phyloP scores from a whole-genome alignment of 1,284 basidiomycete species.

The Spongispora temasekensis region DNA sequence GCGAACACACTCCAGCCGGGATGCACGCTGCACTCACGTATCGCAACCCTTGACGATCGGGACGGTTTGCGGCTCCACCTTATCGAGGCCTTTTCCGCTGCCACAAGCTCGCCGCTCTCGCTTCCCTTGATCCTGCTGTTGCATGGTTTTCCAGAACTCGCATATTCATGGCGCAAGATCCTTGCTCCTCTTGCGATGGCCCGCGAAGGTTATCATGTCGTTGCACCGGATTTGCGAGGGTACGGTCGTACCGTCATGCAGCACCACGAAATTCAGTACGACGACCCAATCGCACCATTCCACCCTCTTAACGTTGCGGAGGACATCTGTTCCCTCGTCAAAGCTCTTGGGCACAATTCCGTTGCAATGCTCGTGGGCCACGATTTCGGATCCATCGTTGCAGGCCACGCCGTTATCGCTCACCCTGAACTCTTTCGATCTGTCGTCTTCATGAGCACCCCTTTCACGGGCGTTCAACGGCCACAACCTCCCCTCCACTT shows the following conservation, averaged over 20 bases:
- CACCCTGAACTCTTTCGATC: slow-evolving; percentile 57
- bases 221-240: slow-evolving; percentile 55
- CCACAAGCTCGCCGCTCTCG: slow-evolving; percentile 23
- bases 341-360: slow-evolving; percentile 49
- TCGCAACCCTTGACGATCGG: slow-evolving; percentile 22
- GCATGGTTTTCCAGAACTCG: slow-evolving; percentile 67
- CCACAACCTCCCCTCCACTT: slow-evolving; percentile 1
- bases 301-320: slow-evolving; percentile 50
- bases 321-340: slow-evolving; percentile 54
- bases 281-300: slow-evolving; percentile 53
- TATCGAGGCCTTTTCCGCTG: slow-evolving; percentile 46
- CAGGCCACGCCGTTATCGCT: slow-evolving; percentile 52
- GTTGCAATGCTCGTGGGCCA: slow-evolving; percentile 57
- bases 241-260: slow-evolving; percentile 43
- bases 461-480: slow-evolving; percentile 44
- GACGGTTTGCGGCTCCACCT: slow-evolving; percentile 52
- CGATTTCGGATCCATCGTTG: slow-evolving; percentile 58
- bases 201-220: slow-evolving; percentile 46
- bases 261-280: slow-evolving; percentile 37
- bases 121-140: slow-evolving; percentile 56
- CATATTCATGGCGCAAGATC: slow-evolving; percentile 63
- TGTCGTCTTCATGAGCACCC: slow-evolving; percentile 60
- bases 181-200: slow-evolving; percentile 49
- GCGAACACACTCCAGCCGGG: slow-evolving; percentile 7
- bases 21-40: slow-evolving; percentile 19